phyloP scores from a whole-genome alignment of 768 basidiomycete genomes.

The Chalciporus pseudorubinellus region DNA sequence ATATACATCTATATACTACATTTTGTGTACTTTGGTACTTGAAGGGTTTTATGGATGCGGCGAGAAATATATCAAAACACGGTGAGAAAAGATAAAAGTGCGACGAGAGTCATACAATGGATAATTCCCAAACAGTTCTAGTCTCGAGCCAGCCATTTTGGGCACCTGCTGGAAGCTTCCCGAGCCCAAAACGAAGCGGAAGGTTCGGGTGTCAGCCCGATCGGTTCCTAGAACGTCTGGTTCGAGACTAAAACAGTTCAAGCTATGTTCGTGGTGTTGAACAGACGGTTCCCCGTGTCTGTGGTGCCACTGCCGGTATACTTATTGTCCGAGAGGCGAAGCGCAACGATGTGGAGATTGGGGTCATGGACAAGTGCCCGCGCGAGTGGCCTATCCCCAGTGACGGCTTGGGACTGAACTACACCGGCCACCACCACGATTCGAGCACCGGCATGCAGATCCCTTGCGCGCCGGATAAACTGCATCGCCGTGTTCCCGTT shows the following conservation, averaged over 20 bases:
- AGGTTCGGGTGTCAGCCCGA: no score
- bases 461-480: conserved; percentile 10
- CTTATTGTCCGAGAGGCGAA: conserved; percentile 13
- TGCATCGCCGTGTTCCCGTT: conserved; percentile 12
- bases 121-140: conserved; percentile 9
- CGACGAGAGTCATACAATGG: no score
- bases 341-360: conserved; percentile 12
- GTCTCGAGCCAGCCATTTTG: no score
- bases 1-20: no score
- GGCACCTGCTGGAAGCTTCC: no score
- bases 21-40: no score
- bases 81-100: no score
- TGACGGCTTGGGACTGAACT: conserved; percentile 12
- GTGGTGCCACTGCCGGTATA: conserved; percentile 15
- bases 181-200: no score
- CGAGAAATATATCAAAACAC: no score
- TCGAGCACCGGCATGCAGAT: conserved; percentile 13
- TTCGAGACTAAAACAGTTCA: no score
- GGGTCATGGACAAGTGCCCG: conserved; percentile 12
- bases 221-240: no score
- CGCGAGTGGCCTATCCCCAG: conserved; percentile 11
- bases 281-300: conserved; percentile 14
- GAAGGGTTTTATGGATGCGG: no score
- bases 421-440: conserved; percentile 14
- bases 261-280: conserved; percentile 11